Evolutionary conservation across 805 yeast species (phyloP).

Genomic region (Jamesozyma hellenica): DNA sequence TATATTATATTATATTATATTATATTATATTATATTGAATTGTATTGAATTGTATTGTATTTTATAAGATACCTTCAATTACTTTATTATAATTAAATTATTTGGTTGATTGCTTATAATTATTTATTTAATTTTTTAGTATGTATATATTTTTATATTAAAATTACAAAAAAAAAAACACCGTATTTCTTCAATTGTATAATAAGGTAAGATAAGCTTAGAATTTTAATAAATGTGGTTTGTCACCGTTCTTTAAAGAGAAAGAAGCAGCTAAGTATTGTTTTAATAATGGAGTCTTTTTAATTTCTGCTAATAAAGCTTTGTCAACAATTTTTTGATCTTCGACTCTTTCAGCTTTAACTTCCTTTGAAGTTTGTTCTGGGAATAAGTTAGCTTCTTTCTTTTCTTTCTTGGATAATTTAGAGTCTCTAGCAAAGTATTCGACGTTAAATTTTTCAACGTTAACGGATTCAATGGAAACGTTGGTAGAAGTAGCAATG

Average conservation of each 20-base stretch:
- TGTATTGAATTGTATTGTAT: too few species aligned
- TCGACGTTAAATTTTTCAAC: conserved; percentile 83
- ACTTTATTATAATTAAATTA: too few species aligned
- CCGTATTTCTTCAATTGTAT: background rate
- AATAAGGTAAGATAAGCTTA: too few species aligned
- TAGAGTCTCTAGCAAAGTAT: conserved; percentile 86
- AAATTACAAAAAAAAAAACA: background rate
- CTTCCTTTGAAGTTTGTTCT: conserved; percentile 66
- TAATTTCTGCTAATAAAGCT: conserved; percentile 82
- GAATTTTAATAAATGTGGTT: conserved; percentile 94
- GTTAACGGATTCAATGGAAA: conserved; percentile 65
- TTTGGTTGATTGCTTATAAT: too few species aligned
- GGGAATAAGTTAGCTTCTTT: conserved; percentile 88
- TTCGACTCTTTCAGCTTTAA: conserved; percentile 84
- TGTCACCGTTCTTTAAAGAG: conserved; percentile 96
- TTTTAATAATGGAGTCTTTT: conserved; percentile 91
- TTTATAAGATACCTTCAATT: too few species aligned
- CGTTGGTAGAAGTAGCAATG: conserved; percentile 92
- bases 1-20: too few species aligned
- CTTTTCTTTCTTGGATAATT: conserved; percentile 66
- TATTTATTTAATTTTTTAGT: too few species aligned
- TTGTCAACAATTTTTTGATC: conserved; percentile 94
- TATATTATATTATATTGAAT: too few species aligned
- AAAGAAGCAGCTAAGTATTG: conserved; percentile 90
- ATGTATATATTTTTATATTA: too few species aligned